Base-by-base conservation (phyloP, 2,329 filamentous ascomycete species). In the Didymella pomorum region DNA sequence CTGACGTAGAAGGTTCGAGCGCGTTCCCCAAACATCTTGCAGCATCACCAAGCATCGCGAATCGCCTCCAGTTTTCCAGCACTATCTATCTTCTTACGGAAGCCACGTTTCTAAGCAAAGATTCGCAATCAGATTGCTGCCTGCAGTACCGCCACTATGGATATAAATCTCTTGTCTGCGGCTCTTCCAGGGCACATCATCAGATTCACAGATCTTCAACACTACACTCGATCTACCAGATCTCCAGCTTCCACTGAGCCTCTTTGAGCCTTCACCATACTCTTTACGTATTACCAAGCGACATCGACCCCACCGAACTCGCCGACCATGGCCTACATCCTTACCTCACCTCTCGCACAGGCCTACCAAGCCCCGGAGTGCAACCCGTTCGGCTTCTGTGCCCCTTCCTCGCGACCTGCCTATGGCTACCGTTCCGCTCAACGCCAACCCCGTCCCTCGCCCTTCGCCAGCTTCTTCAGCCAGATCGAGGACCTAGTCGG, bases 291-390 rank as follows among this genome's bases (percentile, higher is more conserved):
- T 20, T 43, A 45, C 42, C 35, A 43, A 57, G n/a, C 7, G 23
- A 43, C 20, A 35, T 12, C 48, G 45, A 55, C 20, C 20, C 31
- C 47, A 56, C 48, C 37, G 53, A 60, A 42, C 5, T 48, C 41
- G 42, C 26, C 46, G 63, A 47, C 58, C 70, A 76, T 76, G 73
- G 73, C 73, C 18, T 75, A 72, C 55, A 60, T 76, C 58, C 64
- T 76, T 26, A 72, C 69, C 16, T 73, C 73, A 10, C 69, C 66
- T 12, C 71, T 75, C 47, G 66, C 64, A n/a, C 71, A 72, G 25
- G 65, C 69, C 58, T 71, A 73, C 43, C 65, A 71, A 54, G 60
- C 62, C 29, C 65, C 64, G 31, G 69, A 71, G 39, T 72, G 70
- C 60, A 69, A 54, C 46, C 72, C 71, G 20, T 74, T 69, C 48